Conservation (phyloP, 2,329 filamentous ascomycete genomes). For the Falciphora oryzae region DNA sequence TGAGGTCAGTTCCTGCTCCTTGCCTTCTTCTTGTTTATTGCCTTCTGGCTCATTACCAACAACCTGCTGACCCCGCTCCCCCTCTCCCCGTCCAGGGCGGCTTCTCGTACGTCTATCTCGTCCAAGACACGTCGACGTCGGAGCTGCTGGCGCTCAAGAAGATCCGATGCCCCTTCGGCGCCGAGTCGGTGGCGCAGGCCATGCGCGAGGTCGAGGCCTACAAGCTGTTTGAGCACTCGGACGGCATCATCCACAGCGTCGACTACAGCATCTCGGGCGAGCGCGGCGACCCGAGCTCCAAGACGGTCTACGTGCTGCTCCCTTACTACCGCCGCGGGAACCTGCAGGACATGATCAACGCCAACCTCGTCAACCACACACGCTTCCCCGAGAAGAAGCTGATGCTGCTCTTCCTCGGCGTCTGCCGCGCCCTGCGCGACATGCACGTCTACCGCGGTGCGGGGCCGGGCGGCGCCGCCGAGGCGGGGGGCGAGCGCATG, state of each 20-base stretch:
- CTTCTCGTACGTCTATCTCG: constrained; percentile 98
- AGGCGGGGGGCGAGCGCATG: constrained; percentile 41
- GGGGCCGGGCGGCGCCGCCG: constrained; percentile 11
- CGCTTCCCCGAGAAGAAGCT: constrained; percentile 81
- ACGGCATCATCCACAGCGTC: constrained; percentile 79
- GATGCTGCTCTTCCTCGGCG: constrained; percentile 86
- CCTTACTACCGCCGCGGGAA: constrained; percentile 96
- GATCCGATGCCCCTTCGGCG: constrained; percentile 95
- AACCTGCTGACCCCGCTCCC: not conserved
- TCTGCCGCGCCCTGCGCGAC: constrained; percentile 77
- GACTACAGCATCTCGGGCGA: constrained; percentile 80
- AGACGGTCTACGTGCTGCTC: constrained; percentile 94
- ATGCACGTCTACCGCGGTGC: constrained; percentile 83
- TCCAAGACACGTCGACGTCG: constrained; percentile 80
- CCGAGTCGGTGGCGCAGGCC: constrained; percentile 90
- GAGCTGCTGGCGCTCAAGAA: constrained; percentile 95
- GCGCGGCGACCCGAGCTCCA: constrained; percentile 56
- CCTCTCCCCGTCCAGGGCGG: constrained; percentile 57
- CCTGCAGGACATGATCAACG: constrained; percentile 96
- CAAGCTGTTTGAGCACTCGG: constrained; percentile 74
- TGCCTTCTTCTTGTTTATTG: not conserved
- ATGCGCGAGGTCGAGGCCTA: constrained; percentile 98
- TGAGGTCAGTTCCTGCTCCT: constrained; percentile 54
- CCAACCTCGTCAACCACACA: constrained; percentile 92
- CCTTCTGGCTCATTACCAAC: not conserved